Evolutionary conservation across 306 rosid species (phyloP).

Genomic region (Cicer cuneatum): DNA sequence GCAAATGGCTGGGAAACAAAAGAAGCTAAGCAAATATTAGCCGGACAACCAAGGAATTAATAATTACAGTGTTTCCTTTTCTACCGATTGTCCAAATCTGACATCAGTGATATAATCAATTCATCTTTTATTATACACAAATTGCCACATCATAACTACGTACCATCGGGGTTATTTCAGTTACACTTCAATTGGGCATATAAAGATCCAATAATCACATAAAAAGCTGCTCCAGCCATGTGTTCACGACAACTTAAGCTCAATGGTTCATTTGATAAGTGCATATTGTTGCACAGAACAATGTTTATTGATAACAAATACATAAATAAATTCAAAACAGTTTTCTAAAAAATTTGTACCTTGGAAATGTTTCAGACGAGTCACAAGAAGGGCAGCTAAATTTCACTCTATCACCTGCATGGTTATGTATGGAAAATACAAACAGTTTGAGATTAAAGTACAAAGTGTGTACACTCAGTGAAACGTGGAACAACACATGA

Average conservation of each 20-base stretch:
- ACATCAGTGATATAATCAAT: neutral
- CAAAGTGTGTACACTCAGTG: neutral
- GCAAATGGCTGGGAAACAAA: too few relatives aligned
- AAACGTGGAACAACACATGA: neutral
- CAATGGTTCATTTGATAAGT: neutral
- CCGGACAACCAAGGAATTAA: too few relatives aligned
- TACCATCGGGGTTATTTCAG: neutral
- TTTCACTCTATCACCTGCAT: slow-evolving; percentile 77
- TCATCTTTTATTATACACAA: slow-evolving; percentile 19
- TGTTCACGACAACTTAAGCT: slow-evolving; percentile 2
- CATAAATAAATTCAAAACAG: slow-evolving; percentile 32
- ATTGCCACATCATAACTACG: neutral
- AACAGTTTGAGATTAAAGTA: slow-evolving; percentile 23
- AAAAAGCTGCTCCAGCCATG: slow-evolving; percentile 9
- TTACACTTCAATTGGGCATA: neutral
- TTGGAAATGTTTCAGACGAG: slow-evolving; percentile 58
- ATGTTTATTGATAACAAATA: neutral
- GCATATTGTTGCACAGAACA: neutral
- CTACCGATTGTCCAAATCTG: neutral
- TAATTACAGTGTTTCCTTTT: neutral
- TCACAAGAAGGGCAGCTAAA: slow-evolving; percentile 59
- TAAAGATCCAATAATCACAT: slow-evolving; percentile 18
- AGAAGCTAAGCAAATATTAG: too few relatives aligned
- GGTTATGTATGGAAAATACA: slow-evolving; percentile 38
- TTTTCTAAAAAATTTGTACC: slow-evolving; percentile 56